Conservation (phyloP, 2,329 filamentous ascomycete species). For the Hypoxylon sp. region DNA sequence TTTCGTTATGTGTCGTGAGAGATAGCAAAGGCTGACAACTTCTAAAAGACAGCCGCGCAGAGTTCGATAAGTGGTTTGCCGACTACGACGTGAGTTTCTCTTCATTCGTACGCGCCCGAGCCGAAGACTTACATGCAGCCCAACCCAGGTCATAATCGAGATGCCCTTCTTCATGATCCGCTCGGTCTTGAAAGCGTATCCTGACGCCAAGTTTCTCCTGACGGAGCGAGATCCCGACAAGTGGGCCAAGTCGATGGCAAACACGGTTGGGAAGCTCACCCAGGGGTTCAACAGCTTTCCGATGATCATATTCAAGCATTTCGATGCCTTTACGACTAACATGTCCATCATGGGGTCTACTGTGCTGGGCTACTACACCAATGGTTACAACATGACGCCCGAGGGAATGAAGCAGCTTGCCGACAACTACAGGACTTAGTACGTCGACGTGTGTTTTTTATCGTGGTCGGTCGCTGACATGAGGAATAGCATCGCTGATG, state of each 20-base stretch:
- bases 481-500: conserved; percentile 39
- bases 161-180: conserved; percentile 46
- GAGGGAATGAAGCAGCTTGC: conserved; percentile 31
- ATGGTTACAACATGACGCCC: conserved; percentile 31
- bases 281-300: conserved; percentile 33
- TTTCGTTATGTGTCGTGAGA: background rate
- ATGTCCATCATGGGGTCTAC: conserved; percentile 13
- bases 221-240: conserved; percentile 47
- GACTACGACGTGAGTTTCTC: conserved; percentile 47
- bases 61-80: conserved; percentile 53
- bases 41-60: conserved; percentile 42
- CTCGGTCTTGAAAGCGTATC: conserved; percentile 44
- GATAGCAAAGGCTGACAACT: conserved; percentile 1
- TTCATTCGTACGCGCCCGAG: background rate
- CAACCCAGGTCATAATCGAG: conserved; percentile 40
- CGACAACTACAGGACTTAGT: conserved; percentile 41
- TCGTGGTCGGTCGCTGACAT: background rate
- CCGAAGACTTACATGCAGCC: background rate
- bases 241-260: conserved; percentile 46
- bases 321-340: conserved; percentile 33
- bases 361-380: conserved; percentile 21
- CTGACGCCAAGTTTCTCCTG: conserved; percentile 49
- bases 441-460: conserved; percentile 4
- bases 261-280: conserved; percentile 37
- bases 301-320: conserved; percentile 37